A percentile compares a stretch with the other conserved stretches of the same genome.
Evolutionary conservation across 805 yeast species (phyloP).

Genomic region (Diddensiella transvaalensis): DNA sequence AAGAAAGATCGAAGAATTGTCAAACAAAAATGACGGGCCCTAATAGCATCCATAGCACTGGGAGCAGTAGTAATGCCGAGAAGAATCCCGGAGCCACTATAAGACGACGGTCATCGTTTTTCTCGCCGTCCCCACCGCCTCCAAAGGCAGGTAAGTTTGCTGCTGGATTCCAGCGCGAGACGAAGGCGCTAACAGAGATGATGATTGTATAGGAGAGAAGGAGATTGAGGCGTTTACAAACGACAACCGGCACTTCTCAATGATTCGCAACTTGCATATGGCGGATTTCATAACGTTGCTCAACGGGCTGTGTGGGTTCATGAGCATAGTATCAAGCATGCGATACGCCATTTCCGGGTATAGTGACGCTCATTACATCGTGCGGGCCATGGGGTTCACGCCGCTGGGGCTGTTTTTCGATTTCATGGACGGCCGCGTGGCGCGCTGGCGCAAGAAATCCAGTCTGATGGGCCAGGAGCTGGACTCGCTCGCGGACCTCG

Average conservation of each 20-base stretch:
- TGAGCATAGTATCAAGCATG: conserved; percentile 80
- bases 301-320: conserved; percentile 92
- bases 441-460: conserved; percentile 86
- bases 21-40: too few relatives aligned
- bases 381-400: conserved; percentile 85
- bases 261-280: conserved; percentile 72
- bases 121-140: conserved; percentile 36
- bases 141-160: conserved; percentile 19
- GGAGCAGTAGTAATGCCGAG: too few relatives aligned
- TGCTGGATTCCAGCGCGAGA: too few relatives aligned
- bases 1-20: too few relatives aligned
- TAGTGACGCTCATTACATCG: conserved; percentile 50
- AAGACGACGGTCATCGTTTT: conserved; percentile 33
- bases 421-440: conserved; percentile 95
- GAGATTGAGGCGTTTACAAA: conserved; percentile 73
- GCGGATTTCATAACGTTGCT: conserved; percentile 94
- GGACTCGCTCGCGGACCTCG: conserved; percentile 92
- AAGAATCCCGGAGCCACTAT: too few relatives aligned
- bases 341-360: conserved; percentile 71
- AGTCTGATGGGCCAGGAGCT: conserved; percentile 96
- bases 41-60: too few relatives aligned
- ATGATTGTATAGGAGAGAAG: conserved; percentile 22
- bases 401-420: conserved; percentile 92
- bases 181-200: too few relatives aligned
- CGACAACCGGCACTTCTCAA: conserved; percentile 80